Evolutionary conservation across 1,139 yeast genomes (phyloP), one percentile per base, ranked within the genome.

Genomic region (Nematodospora anomalae): DNA sequence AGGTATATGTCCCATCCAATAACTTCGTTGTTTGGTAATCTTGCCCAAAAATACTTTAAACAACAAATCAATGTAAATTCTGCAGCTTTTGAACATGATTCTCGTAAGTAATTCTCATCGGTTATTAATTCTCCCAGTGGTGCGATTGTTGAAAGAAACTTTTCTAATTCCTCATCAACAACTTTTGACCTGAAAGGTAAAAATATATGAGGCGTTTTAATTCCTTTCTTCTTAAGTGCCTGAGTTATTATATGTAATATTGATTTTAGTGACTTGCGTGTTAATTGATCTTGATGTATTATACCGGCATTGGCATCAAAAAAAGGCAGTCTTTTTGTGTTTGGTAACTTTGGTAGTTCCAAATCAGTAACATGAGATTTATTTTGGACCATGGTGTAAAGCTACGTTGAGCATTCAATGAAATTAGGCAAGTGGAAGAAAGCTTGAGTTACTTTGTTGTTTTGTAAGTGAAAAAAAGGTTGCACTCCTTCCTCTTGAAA

Each of bases 1-100:
- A 79, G 67, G 55, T 89, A 89, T 1, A 87, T 80, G 42, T 82
- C 83, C 95, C 96, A 87, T 0, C 96, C 94, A 28, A 89, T 80
- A 22, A 88, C 73, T 46, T 90, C 90, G 43, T 79, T 78, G 39
- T 83, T 83, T 2, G 92, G 92, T 21, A 89, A 61, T 45, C 97
- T 65, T 44, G 92, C 77, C 97, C 97, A 89, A 37, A 89, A 68
- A 60, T 84, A 88, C 54, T 86, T 88, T 42, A 88, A 64, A 3
- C 81, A 80, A 41, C 89, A 78, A 33, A 85, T 79, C 33, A 87
- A 63, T 0, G 92, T 83, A 55, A 74, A 79, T 43, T 77, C 85
- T 48, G 82, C 85, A 3, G 80, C 72, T 32, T 60, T 50, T 33
- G 60, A 52, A 10, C 81, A 62, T 1, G 71, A 60, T 24, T 59